Conservation (phyloP, 1,139 yeast genomes). For the Pneumocystis jirovecii region DNA sequence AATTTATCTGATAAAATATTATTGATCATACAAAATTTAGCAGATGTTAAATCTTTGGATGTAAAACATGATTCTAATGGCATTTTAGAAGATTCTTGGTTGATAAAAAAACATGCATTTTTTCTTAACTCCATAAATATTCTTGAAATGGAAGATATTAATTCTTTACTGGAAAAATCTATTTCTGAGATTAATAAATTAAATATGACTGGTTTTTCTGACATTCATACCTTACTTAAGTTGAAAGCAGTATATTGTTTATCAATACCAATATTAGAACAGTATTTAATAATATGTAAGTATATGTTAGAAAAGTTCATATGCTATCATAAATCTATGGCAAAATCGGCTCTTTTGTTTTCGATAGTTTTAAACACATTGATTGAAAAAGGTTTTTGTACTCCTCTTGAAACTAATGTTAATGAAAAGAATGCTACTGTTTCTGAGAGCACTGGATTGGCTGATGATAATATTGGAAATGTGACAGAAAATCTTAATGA, state of each 20-base stretch:
- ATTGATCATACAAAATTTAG: neutral
- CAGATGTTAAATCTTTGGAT: neutral
- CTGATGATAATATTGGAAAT: constrained; percentile 81
- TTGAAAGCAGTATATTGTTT: constrained; percentile 20
- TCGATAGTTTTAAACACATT: constrained; percentile 20
- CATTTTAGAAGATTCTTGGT: neutral
- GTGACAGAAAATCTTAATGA: constrained; percentile 83
- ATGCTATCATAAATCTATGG: constrained; percentile 4
- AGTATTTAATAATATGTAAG: constrained; percentile 19
- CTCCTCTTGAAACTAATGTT: constrained; percentile 42
- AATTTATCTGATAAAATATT: neutral
- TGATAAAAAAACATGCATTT: neutral
- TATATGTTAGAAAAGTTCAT: constrained; percentile 13
- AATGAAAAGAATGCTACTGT: constrained; percentile 48
- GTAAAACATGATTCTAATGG: neutral
- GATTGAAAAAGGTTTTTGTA: constrained; percentile 81
- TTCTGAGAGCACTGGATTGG: constrained; percentile 16
- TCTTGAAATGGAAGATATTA: neutral
- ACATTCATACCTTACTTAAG: neutral
- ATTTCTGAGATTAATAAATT: neutral
- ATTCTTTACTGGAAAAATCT: neutral
- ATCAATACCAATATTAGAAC: constrained; percentile 24
- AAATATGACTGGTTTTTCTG: neutral
- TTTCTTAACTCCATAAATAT: neutral
- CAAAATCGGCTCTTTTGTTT: constrained; percentile 7